phyloP scores from a whole-genome alignment of 2,329 filamentous ascomycete genomes.

The Beauveria sp. region DNA sequence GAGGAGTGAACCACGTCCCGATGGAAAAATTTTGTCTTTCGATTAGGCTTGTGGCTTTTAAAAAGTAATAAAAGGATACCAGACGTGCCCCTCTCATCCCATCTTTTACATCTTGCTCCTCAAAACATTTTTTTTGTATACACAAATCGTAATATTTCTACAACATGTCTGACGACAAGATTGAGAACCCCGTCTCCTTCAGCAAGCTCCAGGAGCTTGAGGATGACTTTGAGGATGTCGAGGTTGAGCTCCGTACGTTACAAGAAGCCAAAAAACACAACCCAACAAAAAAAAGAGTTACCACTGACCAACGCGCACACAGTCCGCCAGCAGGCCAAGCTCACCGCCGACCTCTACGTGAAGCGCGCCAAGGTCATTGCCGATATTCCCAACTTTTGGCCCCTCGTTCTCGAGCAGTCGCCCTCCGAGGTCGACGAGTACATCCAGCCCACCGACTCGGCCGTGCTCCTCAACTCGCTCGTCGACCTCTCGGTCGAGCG shows the following conservation, averaged over 20 bases:
- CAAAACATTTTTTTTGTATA: background rate
- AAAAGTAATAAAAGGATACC: background rate
- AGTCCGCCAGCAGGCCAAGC: conserved; percentile 67
- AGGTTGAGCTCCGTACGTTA: conserved; percentile 69
- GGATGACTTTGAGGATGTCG: conserved; percentile 74
- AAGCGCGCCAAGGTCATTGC: conserved; percentile 64
- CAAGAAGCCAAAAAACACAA: background rate
- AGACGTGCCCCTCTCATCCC: background rate
- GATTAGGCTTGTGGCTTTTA: background rate
- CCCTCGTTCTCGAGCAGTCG: conserved; percentile 82
- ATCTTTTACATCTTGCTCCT: background rate
- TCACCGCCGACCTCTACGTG: conserved; percentile 64
- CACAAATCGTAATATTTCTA: background rate
- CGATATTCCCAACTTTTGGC: conserved; percentile 85
- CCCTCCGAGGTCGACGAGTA: conserved; percentile 81
- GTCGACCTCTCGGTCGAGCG: conserved; percentile 64
- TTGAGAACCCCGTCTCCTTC: conserved; percentile 49
- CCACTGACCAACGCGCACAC: conserved; percentile 2
- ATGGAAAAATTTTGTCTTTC: background rate
- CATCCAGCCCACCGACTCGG: conserved; percentile 74
- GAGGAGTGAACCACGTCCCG: background rate
- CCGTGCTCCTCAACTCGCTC: conserved; percentile 62
- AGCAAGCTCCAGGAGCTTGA: conserved; percentile 75
- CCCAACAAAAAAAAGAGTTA: background rate
- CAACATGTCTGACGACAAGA: conserved; percentile 13